Evolutionary conservation across 768 basidiomycete genomes (phyloP).

Genomic region (Russula emetica): DNA sequence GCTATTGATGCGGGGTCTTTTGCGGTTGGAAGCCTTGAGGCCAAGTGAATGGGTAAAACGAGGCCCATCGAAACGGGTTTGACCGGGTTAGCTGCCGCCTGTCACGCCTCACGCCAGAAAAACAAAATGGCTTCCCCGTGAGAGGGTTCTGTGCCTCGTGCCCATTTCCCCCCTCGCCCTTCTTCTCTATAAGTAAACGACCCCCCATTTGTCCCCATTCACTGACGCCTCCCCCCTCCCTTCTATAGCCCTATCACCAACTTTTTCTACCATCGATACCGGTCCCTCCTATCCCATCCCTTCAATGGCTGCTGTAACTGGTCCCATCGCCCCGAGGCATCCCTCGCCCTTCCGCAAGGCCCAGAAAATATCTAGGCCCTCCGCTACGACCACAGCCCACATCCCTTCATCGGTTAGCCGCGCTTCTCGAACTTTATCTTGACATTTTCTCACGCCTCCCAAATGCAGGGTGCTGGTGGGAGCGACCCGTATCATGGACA

Average conservation of each 20-base stretch:
- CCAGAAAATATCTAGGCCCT: slow-evolving; percentile 26
- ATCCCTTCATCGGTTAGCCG: slow-evolving; percentile 21
- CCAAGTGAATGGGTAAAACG: slow-evolving; percentile 10
- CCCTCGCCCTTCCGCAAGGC: slow-evolving; percentile 33
- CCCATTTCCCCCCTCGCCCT: slow-evolving; percentile 4
- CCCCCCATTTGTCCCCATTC: slow-evolving; percentile 4
- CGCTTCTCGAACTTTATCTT: slow-evolving; percentile 21
- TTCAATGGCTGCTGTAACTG: slow-evolving; percentile 32
- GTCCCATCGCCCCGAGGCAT: slow-evolving; percentile 32
- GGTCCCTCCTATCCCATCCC: slow-evolving; percentile 14
- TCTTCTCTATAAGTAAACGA: slow-evolving; percentile 18
- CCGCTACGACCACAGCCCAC: slow-evolving; percentile 11
- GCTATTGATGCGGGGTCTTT: not conserved
- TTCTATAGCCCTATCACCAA: slow-evolving; percentile 17
- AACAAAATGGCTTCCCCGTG: slow-evolving; percentile 18
- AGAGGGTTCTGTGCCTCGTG: slow-evolving; percentile 19
- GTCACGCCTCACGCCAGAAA: slow-evolving; percentile 21
- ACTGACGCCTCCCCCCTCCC: slow-evolving; percentile 24
- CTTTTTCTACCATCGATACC: slow-evolving; percentile 23
- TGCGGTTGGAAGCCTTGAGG: slow-evolving; percentile 17
- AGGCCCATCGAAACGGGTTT: slow-evolving; percentile 18
- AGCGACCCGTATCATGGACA: slow-evolving; percentile 70
- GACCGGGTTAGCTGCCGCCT: slow-evolving; percentile 17
- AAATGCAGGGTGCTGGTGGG: slow-evolving; percentile 17
- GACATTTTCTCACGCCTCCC: slow-evolving; percentile 11